Percentiles rank a stretch among this genome's conserved stretches.
phyloP scores from a whole-genome alignment of 2,329 filamentous ascomycete species.

The Ophiocordyceps sinensis region DNA sequence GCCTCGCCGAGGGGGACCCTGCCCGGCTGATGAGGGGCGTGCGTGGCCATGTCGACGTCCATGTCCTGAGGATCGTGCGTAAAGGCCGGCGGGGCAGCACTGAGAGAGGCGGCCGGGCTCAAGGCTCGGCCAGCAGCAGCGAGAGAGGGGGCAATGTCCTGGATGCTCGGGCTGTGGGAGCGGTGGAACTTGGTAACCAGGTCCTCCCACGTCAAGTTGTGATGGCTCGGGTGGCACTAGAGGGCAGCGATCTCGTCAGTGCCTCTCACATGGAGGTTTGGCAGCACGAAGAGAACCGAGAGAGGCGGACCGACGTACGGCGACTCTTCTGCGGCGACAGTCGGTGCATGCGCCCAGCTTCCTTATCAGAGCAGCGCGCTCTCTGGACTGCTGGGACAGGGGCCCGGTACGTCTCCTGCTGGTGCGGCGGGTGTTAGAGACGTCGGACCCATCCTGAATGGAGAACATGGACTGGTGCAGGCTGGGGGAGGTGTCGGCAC shows the following conservation, averaged over 20 bases:
- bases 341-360: conserved; percentile 44
- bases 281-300: background rate
- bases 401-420: conserved; percentile 45
- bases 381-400: conserved; percentile 41
- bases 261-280: background rate
- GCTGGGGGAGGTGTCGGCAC: conserved; percentile 36
- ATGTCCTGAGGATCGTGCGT: conserved; percentile 36
- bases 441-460: conserved; percentile 38
- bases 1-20: conserved; percentile 29
- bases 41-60: conserved; percentile 32
- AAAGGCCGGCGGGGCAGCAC: conserved; percentile 23
- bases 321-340: conserved; percentile 41
- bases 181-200: conserved; percentile 38
- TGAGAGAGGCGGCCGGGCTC: conserved; percentile 25
- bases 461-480: conserved; percentile 38
- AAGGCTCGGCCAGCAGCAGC: conserved; percentile 26
- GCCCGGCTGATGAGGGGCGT: conserved; percentile 18
- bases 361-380: conserved; percentile 43
- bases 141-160: conserved; percentile 30
- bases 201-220: conserved; percentile 47
- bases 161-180: conserved; percentile 34
- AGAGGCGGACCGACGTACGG: conserved; percentile 28
- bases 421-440: conserved; percentile 36
- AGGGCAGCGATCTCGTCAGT: conserved; percentile 1
- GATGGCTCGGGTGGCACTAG: conserved; percentile 45